Conservation (phyloP, 2,329 filamentous ascomycete species). For the Penicillium verrucosum region DNA sequence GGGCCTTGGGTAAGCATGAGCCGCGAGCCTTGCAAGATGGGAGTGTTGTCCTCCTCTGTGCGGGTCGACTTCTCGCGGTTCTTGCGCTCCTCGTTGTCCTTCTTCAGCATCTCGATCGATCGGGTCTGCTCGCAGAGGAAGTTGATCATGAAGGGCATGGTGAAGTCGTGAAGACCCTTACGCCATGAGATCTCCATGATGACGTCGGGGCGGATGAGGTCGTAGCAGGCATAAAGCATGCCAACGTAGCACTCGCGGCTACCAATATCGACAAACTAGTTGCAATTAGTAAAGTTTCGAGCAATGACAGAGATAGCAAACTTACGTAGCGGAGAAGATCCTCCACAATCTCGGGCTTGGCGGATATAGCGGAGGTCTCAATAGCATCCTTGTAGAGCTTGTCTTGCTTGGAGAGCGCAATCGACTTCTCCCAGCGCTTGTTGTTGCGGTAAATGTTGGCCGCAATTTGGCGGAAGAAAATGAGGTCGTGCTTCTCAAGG, state of each 20-base stretch:
- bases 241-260: conserved; percentile 99
- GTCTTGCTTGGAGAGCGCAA: conserved; percentile 95
- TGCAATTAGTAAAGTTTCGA: conserved; percentile 32
- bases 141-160: conserved; percentile 99
- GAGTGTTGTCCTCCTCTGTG: conserved; percentile 89
- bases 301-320: conserved; percentile 33
- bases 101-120: conserved; percentile 79
- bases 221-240: conserved; percentile 98
- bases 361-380: conserved; percentile 89
- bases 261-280: conserved; percentile 95
- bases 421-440: conserved; percentile 99
- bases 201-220: conserved; percentile 87
- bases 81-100: conserved; percentile 95
- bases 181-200: conserved; percentile 98
- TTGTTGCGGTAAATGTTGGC: conserved; percentile 99
- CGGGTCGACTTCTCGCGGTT: conserved; percentile 66
- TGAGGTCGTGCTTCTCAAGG: conserved; percentile 93
- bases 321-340: conserved; percentile 95
- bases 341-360: conserved; percentile 88
- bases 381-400: conserved; percentile 99
- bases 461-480: conserved; percentile 99
- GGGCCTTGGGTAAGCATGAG: conserved; percentile 96
- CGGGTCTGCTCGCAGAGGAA: conserved; percentile 86
- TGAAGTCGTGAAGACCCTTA: conserved; percentile 89
- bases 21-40: conserved; percentile 82